These are phyloP conservation scores for Castanea crenata DNA, from an alignment of 306 rosid genomes.

Conservation along the genomic window DNA sequence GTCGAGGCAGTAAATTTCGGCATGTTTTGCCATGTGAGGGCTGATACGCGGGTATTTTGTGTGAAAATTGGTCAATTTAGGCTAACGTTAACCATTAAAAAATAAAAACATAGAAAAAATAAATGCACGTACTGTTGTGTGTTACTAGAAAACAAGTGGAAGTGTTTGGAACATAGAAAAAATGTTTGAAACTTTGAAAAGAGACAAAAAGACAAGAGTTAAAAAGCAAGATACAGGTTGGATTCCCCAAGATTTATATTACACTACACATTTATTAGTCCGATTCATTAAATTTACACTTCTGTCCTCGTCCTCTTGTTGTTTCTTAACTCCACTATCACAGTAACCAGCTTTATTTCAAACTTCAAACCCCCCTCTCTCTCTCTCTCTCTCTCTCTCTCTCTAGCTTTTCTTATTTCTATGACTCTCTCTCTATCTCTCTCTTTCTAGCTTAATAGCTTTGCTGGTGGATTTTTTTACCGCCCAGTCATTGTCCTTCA, in stretches of 20 bases:
- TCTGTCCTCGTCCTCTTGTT: constrained; percentile 51
- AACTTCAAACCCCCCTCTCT: constrained; percentile 37
- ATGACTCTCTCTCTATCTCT: constrained; percentile 16
- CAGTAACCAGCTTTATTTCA: constrained; percentile 65
- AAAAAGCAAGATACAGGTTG: constrained; percentile 39
- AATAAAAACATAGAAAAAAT: background rate
- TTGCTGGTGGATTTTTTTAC: constrained; percentile 29
- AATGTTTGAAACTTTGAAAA: constrained; percentile 59
- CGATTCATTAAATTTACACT: constrained; percentile 40
- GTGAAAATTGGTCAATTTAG: too few species aligned
- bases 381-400: constrained; percentile 21
- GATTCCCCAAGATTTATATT: constrained; percentile 47
- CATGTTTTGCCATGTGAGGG: rapidly evolving
- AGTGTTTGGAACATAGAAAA: constrained; percentile 20
- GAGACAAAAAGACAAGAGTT: constrained; percentile 48
- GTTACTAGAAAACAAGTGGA: constrained; percentile 27
- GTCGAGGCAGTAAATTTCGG: too few species aligned
- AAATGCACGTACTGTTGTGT: constrained; percentile 28
- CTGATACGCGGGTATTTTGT: too few species aligned
- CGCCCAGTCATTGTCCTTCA: constrained; percentile 27
- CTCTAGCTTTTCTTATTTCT: background rate
- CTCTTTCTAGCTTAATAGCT: constrained; percentile 12
- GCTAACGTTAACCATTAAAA: background rate
- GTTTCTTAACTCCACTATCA: constrained; percentile 30
- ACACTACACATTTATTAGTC: constrained; percentile 25